Conservation (phyloP, 495 filamentous ascomycete genomes). For the Aspergillus heteromorphus region DNA sequence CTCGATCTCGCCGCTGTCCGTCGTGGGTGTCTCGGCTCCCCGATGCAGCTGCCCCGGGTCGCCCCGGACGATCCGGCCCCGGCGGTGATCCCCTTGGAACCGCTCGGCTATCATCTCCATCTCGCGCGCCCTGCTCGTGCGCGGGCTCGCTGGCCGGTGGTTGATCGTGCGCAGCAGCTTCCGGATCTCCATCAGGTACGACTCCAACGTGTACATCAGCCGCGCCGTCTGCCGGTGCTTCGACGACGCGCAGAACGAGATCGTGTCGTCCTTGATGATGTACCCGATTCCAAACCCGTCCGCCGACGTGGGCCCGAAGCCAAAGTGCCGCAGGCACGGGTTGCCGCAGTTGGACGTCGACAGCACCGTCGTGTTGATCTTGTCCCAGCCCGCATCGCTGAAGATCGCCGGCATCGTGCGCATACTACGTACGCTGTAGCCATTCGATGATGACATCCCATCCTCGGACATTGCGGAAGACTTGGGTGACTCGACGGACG, state of each 20-base stretch:
- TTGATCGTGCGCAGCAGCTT: conserved; percentile 69
- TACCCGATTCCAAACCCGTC: conserved; percentile 98
- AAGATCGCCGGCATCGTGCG: conserved; percentile 61
- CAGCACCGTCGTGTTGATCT: conserved; percentile 87
- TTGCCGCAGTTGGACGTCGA: conserved; percentile 99
- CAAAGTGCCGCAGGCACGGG: conserved; percentile 92
- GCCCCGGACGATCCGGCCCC: conserved; percentile 42
- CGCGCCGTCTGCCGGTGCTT: conserved; percentile 91
- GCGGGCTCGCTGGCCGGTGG: conserved; percentile 47
- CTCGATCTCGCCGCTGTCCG: conserved; percentile 62
- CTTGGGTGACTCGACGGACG: conserved; percentile 50
- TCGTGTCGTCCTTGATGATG: conserved; percentile 94
- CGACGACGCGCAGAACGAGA: conserved; percentile 85
- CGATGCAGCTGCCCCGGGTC: conserved; percentile 26
- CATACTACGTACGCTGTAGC: conserved; percentile 25
- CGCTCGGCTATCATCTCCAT: conserved; percentile 51
- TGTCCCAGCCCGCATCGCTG: conserved; percentile 86
- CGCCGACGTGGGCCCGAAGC: conserved; percentile 89
- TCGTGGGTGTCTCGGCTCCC: conserved; percentile 50
- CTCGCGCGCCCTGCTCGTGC: conserved; percentile 61
- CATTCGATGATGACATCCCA: conserved; percentile 28
- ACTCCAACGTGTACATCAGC: conserved; percentile 83
- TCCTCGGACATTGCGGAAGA: conserved; percentile 45
- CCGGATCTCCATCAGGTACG: conserved; percentile 83
- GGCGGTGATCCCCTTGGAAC: conserved; percentile 35